phyloP scores from a whole-genome alignment of 2,329 filamentous ascomycete species.

The Gnomoniopsis sp. region DNA sequence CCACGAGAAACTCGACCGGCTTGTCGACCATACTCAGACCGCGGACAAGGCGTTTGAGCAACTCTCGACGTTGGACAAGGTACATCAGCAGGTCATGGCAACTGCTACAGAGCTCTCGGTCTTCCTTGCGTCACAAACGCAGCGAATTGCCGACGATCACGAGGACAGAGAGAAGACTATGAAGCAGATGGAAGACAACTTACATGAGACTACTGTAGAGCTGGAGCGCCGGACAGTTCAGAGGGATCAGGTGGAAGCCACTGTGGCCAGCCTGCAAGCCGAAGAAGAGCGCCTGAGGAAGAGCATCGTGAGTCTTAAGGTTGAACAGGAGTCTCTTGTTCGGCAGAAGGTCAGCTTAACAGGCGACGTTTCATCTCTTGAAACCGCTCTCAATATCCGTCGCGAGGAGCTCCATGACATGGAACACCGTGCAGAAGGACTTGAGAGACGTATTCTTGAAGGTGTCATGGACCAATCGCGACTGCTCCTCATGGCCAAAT shows the following conservation, averaged over 20 bases:
- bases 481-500: conserved; percentile 76
- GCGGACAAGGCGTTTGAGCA: conserved; percentile 69
- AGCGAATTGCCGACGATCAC: conserved; percentile 71
- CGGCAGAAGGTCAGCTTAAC: conserved; percentile 76
- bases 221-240: conserved; percentile 72
- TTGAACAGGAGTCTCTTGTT: conserved; percentile 71
- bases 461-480: conserved; percentile 96
- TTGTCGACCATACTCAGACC: conserved; percentile 62
- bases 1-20: conserved; percentile 34
- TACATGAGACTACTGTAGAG: conserved; percentile 76
- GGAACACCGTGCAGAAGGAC: conserved; percentile 80
- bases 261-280: conserved; percentile 41
- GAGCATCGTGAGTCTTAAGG: conserved; percentile 55
- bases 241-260: conserved; percentile 58
- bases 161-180: conserved; percentile 76
- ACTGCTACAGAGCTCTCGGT: conserved; percentile 81
- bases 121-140: conserved; percentile 75
- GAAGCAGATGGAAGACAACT: conserved; percentile 75
- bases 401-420: conserved; percentile 89
- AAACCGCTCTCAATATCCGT: conserved; percentile 84
- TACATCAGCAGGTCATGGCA: conserved; percentile 80
- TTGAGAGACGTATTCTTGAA: conserved; percentile 91
- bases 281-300: conserved; percentile 53
- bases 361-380: conserved; percentile 84
- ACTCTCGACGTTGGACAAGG: conserved; percentile 80